Base-by-base conservation (phyloP, 192 early-diverging fungal genomes). In the Coemansia sp. region DNA sequence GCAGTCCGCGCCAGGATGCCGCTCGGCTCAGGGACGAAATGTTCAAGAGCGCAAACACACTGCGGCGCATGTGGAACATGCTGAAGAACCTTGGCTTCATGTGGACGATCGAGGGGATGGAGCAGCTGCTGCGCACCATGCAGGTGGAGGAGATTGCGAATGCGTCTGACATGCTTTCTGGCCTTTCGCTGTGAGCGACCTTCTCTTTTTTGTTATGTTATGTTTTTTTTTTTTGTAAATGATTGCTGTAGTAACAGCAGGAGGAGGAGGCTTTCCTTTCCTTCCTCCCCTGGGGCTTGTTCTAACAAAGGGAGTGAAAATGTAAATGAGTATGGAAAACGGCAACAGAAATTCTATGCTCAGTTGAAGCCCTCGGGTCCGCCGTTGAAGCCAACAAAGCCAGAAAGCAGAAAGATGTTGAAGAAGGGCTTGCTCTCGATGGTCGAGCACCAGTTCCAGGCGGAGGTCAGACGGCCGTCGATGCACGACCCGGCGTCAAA, bases 381-480 rank as follows among this genome's bases (percentile, higher is more conserved):
- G 56, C 91, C 91, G 71, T 93, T 90, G 67, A 92, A 93, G 41
- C 90, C 90, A 58, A 88, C 89, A 72, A 93, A 93, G 5, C 89
- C 90, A 63, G 88, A 82, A 8, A 79, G 84, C 55, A 97, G 76
- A 71, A 99, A 98, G 48, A 98, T 85, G 16, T 90, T 91, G 69
- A 94, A 98, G 79, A 90, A 98, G 8, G 83, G 68, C 80, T 98
- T 98, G 82, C 94, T 95, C 72, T 98, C 95, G n/a, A 93, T 88
- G 62, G 84, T 82, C 46, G 91, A 94, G 84, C 91, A 94, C 91
- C 90, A 93, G 73, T 93, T 91, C 92, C 92, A 96, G 2, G 94
- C 96, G 59, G 90, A 93, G 0, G 94, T 98, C 61, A 98, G 74
- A 54, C 97, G 84, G 43, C 96, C 97, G 63, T 99, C 97, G 83